These are phyloP conservation scores for Elongisporangium prolatum DNA, from an alignment of 352 stramenopile genomes.

Conservation along the genomic window DNA sequence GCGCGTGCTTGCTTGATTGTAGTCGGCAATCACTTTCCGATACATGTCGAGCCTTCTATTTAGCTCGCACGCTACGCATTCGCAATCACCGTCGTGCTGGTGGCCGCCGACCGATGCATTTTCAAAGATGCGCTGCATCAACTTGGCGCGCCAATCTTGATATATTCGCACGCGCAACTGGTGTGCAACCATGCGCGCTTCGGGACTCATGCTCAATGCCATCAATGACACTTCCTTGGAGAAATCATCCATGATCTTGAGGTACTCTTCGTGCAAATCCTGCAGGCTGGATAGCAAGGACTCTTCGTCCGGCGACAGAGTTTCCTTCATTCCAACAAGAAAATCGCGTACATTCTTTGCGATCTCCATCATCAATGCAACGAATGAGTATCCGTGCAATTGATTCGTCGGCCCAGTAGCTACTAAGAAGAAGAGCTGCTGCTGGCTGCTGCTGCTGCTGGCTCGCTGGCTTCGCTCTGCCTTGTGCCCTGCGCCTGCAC, in stretches of 20 bases:
- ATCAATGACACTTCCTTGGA: slow-evolving; percentile 40
- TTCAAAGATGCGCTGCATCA: slow-evolving; percentile 69
- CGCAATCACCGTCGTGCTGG: slow-evolving; percentile 29
- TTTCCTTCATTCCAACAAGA: slow-evolving; percentile 76
- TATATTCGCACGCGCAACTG: slow-evolving; percentile 76
- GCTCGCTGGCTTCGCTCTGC: too few species aligned
- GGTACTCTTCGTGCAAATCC: slow-evolving; percentile 59
- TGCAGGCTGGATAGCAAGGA: slow-evolving; percentile 58
- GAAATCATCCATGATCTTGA: slow-evolving; percentile 71
- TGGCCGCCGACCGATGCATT: slow-evolving; percentile 34
- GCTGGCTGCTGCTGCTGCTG: slow-evolving; percentile 1
- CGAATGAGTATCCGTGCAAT: not conserved
- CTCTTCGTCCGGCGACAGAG: slow-evolving; percentile 65
- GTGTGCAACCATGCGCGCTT: slow-evolving; percentile 69
- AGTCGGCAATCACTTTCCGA: slow-evolving; percentile 49
- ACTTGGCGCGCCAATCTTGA: slow-evolving; percentile 72
- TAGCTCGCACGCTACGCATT: slow-evolving; percentile 57
- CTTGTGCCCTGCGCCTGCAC: not conserved
- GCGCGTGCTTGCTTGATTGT: slow-evolving; percentile 48
- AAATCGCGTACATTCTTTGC: slow-evolving; percentile 77
- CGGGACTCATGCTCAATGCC: slow-evolving; percentile 66
- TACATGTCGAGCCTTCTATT: slow-evolving; percentile 43
- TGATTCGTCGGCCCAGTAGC: slow-evolving; percentile 2
- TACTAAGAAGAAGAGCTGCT: not conserved
- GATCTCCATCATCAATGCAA: slow-evolving; percentile 55